A percentile compares a stretch with the other conserved stretches of the same genome.
These are phyloP conservation scores for Lactarius deliciosus DNA, from an alignment of 768 basidiomycete genomes.

Conservation along the genomic window DNA sequence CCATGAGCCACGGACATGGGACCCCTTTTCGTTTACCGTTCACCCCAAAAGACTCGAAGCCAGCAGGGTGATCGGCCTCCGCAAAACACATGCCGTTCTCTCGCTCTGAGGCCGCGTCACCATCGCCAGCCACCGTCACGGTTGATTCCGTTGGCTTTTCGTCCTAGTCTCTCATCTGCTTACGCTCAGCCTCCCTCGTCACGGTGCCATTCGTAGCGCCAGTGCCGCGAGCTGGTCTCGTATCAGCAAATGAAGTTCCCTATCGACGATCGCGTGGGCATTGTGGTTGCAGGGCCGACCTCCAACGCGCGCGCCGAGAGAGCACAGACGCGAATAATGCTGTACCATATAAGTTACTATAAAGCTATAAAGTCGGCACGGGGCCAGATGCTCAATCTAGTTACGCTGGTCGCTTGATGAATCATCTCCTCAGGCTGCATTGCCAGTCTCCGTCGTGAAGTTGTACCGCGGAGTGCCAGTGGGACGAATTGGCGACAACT, in stretches of 20 bases:
- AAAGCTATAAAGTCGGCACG: too few species aligned
- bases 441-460: too few species aligned
- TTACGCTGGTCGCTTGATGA: slow-evolving; percentile 34
- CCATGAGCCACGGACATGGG: too few species aligned
- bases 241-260: slow-evolving; percentile 96
- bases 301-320: slow-evolving; percentile 95
- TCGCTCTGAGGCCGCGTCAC: slow-evolving; percentile 50
- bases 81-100: slow-evolving; percentile 85
- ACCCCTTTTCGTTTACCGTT: too few species aligned
- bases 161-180: background rate
- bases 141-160: background rate
- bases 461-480: too few species aligned
- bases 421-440: too few species aligned
- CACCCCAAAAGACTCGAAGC: too few species aligned
- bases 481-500: too few species aligned
- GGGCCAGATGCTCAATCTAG: too few species aligned
- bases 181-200: background rate
- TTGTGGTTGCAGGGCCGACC: slow-evolving; percentile 97
- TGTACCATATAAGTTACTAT: too few species aligned
- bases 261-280: slow-evolving; percentile 93
- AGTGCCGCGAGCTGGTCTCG: slow-evolving; percentile 95
- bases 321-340: slow-evolving; percentile 81
- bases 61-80: slow-evolving; percentile 86
- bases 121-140: slow-evolving; percentile 81
- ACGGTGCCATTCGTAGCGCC: slow-evolving; percentile 59